Percentiles rank a stretch among this genome's conserved stretches.
These are phyloP conservation scores for Nemania bipapillata DNA, from an alignment of 2,329 filamentous ascomycete species.

Conservation along the genomic window DNA sequence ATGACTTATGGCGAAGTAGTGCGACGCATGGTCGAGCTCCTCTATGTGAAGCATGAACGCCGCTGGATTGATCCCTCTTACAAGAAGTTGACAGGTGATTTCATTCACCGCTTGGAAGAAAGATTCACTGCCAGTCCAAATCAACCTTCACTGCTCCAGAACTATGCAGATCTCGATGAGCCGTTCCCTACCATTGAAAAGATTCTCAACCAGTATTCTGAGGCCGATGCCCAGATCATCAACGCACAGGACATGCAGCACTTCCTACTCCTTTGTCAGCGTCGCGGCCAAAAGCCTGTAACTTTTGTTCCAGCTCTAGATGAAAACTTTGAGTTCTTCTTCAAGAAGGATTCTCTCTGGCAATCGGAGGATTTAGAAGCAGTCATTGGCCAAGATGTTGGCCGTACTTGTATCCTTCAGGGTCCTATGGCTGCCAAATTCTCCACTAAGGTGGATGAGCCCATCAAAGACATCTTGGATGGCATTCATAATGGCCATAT, in stretches of 20 bases:
- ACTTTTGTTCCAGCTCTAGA: constrained; percentile 96
- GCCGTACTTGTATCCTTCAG: constrained; percentile 94
- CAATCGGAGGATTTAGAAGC: constrained; percentile 98
- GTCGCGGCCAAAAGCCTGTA: constrained; percentile 92
- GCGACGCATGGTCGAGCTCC: constrained; percentile 85
- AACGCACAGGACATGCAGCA: constrained; percentile 98
- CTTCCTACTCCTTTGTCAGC: constrained; percentile 91
- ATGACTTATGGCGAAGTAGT: constrained; percentile 95
- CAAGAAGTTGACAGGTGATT: constrained; percentile 86
- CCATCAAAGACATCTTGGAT: constrained; percentile 93
- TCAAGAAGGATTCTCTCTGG: constrained; percentile 99
- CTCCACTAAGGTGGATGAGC: constrained; percentile 89
- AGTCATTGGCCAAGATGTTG: constrained; percentile 94
- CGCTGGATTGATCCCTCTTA: constrained; percentile 92
- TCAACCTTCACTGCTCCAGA: constrained; percentile 85
- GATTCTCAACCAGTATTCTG: constrained; percentile 84
- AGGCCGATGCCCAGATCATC: constrained; percentile 89
- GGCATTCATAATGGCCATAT: constrained; percentile 91
- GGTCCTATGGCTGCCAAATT: constrained; percentile 93
- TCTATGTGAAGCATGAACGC: constrained; percentile 89
- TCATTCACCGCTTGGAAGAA: constrained; percentile 96
- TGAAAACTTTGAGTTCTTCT: constrained; percentile 98
- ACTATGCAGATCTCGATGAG: constrained; percentile 84
- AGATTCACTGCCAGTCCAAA: constrained; percentile 82
- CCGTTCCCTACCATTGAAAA: constrained; percentile 82